Conservation (phyloP, 306 rosid species). For the Hippophae rhamnoides region DNA sequence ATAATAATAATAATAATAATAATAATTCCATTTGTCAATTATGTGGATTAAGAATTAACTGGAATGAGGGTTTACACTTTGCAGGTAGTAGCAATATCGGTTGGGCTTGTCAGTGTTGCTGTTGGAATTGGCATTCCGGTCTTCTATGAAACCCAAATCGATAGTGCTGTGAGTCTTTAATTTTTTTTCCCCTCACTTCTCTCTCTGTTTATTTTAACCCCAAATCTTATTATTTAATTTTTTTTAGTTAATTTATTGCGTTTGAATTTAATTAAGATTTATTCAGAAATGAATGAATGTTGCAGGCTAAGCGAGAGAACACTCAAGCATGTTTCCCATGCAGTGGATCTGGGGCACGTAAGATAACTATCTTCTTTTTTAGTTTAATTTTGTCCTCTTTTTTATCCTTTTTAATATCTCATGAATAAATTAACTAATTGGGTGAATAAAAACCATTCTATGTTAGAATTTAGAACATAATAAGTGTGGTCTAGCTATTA, state of each 20-base stretch:
- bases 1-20: background rate
- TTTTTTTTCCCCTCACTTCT: constrained; percentile 11
- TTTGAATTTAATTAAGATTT: too few relatives aligned
- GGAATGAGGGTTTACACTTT: constrained; percentile 26
- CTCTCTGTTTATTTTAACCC: background rate
- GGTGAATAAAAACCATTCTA: too few relatives aligned
- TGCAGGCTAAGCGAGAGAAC: constrained; percentile 82
- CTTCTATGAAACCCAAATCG: constrained; percentile 82
- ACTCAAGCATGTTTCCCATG: constrained; percentile 96
- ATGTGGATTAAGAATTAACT: background rate
- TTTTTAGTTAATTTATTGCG: background rate
- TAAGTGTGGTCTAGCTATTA: too few relatives aligned
- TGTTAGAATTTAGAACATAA: too few relatives aligned
- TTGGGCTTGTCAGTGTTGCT: constrained; percentile 70
- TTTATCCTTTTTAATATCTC: too few relatives aligned
- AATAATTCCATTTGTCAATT: background rate
- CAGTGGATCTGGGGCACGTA: constrained; percentile 91
- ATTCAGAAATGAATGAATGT: constrained; percentile 5
- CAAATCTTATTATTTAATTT: background rate
- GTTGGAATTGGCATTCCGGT: constrained; percentile 80
- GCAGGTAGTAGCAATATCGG: constrained; percentile 82
- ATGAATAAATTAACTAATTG: too few relatives aligned
- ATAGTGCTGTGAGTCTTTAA: constrained; percentile 55
- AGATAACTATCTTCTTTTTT: constrained; percentile 23
- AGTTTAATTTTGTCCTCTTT: background rate